These are phyloP conservation scores for Fusarium sp. DNA, from an alignment of 2,329 filamentous ascomycete species.

Conservation along the genomic window DNA sequence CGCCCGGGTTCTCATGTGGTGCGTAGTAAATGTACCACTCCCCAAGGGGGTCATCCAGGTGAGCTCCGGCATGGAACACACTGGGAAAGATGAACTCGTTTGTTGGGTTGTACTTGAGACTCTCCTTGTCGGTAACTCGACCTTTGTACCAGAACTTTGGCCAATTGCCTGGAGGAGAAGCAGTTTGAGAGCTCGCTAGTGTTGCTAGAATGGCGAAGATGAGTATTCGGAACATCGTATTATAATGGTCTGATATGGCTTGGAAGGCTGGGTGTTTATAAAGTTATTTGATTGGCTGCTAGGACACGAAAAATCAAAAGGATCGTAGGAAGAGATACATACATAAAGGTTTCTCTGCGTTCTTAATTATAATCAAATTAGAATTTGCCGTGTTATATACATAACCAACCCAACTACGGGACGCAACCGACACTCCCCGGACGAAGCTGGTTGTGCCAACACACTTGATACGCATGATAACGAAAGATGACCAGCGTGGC, in stretches of 20 bases:
- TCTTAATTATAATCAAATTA: neutral
- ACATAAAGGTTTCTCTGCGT: neutral
- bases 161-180: constrained; percentile 32
- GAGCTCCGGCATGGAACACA: constrained; percentile 40
- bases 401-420: constrained; percentile 4
- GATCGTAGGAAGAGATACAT: neutral
- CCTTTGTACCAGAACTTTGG: constrained; percentile 40
- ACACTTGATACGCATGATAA: constrained; percentile 14
- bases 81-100: constrained; percentile 45
- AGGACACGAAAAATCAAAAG: neutral
- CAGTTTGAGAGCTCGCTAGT: constrained; percentile 8
- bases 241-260: neutral
- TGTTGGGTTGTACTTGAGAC: constrained; percentile 41
- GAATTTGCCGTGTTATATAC: neutral
- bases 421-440: constrained; percentile 33
- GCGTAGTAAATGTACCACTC: constrained; percentile 47
- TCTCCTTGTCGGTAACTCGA: constrained; percentile 35
- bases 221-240: neutral
- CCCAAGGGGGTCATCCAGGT: constrained; percentile 31
- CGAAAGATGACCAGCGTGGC: constrained; percentile 9
- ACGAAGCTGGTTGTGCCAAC: constrained; percentile 17
- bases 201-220: neutral
- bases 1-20: constrained; percentile 43
- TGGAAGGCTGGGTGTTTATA: neutral
- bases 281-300: neutral